Evolutionary conservation across 345 rosid genomes (phyloP).

Genomic region (Pugionium dolabratum): DNA sequence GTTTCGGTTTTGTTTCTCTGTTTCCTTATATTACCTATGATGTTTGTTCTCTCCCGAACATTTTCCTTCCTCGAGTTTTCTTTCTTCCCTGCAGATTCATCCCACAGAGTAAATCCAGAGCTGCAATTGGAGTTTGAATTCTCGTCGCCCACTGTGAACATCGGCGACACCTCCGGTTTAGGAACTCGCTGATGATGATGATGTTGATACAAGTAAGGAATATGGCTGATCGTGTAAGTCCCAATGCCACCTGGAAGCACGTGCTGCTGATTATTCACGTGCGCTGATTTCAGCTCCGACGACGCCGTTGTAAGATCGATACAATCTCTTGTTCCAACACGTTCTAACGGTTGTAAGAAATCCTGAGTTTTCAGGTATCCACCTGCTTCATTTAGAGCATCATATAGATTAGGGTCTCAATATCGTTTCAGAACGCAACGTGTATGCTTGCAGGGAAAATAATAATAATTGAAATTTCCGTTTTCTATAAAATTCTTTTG

Average conservation of each 20-base stretch:
- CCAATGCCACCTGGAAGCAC: conserved; percentile 86
- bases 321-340: conserved; percentile 34
- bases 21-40: background rate
- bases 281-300: conserved; percentile 48
- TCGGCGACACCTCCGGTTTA: conserved; percentile 54
- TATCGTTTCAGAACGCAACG: conserved; percentile 38
- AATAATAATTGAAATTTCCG: no score
- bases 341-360: conserved; percentile 63
- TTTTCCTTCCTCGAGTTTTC: conserved; percentile 78
- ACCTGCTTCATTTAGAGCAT: conserved; percentile 36
- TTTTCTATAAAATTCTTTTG: no score
- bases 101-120: conserved; percentile 80
- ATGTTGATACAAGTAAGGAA: conserved; percentile 44
- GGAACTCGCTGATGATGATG: conserved; percentile 45
- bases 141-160: conserved; percentile 35
- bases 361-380: conserved; percentile 67
- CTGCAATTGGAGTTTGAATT: conserved; percentile 53
- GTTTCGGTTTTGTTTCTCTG: background rate
- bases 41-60: conserved; percentile 40
- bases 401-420: conserved; percentile 9
- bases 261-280: conserved; percentile 39
- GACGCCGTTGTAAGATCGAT: conserved; percentile 40
- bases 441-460: background rate
- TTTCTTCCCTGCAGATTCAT: conserved; percentile 60
- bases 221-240: conserved; percentile 72